Conservation (phyloP, 345 rosid genomes). For the Rhizophora mangle region DNA sequence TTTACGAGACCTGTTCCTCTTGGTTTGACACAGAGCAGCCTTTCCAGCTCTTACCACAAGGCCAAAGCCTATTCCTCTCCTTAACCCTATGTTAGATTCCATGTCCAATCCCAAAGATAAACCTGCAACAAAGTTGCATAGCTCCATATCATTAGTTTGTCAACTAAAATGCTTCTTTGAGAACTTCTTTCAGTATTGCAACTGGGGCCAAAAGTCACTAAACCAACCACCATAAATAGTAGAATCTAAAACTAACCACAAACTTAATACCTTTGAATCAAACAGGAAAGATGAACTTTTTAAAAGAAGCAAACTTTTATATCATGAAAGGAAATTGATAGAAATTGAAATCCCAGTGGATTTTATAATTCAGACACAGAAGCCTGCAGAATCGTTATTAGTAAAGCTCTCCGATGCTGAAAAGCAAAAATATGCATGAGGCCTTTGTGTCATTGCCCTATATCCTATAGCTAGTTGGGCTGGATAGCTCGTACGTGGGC, state of each 20-base stretch:
- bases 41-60: slow-evolving; percentile 91
- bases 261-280: not conserved
- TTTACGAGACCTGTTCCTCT: slow-evolving; percentile 87
- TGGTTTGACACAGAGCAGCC: slow-evolving; percentile 77
- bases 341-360: not conserved
- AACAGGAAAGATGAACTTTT: not conserved
- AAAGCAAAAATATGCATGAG: too few species aligned
- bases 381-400: too few species aligned
- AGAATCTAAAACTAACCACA: not conserved
- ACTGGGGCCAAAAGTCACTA: not conserved
- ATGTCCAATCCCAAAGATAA: slow-evolving; percentile 57
- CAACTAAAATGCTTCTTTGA: slow-evolving; percentile 4
- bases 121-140: slow-evolving; percentile 41
- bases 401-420: too few species aligned
- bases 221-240: not conserved
- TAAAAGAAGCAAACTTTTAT: not conserved
- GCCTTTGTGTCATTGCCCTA: too few species aligned
- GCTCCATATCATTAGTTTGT: not conserved
- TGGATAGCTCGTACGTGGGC: too few species aligned
- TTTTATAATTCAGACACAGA: too few species aligned
- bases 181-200: not conserved
- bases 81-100: slow-evolving; percentile 32
- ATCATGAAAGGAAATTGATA: not conserved
- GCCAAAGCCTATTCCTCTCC: slow-evolving; percentile 41
- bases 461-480: too few species aligned